phyloP scores from a whole-genome alignment of 2,329 filamentous ascomycete genomes.

The Botryotinia calthae region DNA sequence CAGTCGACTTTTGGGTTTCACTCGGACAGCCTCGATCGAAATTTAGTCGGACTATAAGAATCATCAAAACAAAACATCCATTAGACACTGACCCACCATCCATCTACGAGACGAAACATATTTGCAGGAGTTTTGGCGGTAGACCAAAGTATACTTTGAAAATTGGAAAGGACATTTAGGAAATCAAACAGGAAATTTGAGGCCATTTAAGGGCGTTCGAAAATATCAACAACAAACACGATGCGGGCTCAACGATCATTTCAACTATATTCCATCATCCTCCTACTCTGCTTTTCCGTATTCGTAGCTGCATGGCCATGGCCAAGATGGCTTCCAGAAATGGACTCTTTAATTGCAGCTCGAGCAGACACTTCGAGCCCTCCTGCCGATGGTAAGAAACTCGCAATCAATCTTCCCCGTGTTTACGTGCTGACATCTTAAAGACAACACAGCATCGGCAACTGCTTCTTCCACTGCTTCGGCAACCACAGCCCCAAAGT shows the following conservation, averaged over 20 bases:
- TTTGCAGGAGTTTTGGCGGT: not conserved
- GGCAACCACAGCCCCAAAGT: constrained; percentile 1
- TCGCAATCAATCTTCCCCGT: not conserved
- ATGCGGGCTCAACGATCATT: constrained; percentile 53
- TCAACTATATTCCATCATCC: constrained; percentile 48
- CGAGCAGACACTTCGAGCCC: constrained; percentile 42
- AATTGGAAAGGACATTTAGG: not conserved
- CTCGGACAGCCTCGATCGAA: not conserved
- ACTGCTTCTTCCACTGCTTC: not conserved
- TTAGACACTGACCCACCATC: not conserved
- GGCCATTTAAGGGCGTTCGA: not conserved
- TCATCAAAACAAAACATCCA: constrained; percentile 7
- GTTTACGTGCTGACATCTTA: not conserved
- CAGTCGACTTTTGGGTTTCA: constrained; percentile 1
- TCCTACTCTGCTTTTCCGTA: constrained; percentile 53
- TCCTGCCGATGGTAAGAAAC: constrained; percentile 10
- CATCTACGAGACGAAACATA: not conserved
- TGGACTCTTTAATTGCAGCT: constrained; percentile 51
- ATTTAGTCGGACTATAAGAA: not conserved
- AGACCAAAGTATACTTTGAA: not conserved
- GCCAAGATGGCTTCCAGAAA: constrained; percentile 54
- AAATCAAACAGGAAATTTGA: constrained; percentile 3
- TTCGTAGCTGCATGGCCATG: constrained; percentile 49
- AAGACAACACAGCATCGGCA: constrained; percentile 1
- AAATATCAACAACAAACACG: constrained; percentile 33